These are phyloP conservation scores for Clavispora carvajalis DNA, from an alignment of 805 yeast species.

Conservation along the genomic window DNA sequence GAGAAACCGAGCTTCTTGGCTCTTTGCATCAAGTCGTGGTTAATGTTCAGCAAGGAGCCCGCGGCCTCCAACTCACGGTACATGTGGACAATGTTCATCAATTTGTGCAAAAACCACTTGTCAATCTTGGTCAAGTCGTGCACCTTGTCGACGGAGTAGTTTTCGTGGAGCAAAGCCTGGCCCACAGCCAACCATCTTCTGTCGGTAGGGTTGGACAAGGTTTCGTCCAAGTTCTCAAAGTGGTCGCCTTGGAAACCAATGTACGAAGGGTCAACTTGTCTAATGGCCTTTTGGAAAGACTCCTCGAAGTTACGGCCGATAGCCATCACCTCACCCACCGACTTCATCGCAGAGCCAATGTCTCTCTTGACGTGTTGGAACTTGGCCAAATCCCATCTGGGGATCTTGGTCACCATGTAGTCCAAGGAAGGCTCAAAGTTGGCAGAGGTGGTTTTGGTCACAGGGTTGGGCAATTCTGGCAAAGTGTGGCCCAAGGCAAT, in stretches of 20 bases:
- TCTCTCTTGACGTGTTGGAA: constrained; percentile 92
- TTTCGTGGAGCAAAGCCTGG: constrained; percentile 89
- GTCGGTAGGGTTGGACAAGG: constrained; percentile 82
- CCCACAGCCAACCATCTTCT: constrained; percentile 98
- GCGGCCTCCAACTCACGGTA: constrained; percentile 71
- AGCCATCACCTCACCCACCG: constrained; percentile 98
- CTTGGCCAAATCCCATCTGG: constrained; percentile 97
- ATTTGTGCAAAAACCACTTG: constrained; percentile 92
- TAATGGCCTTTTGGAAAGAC: constrained; percentile 94
- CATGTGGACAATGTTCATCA: constrained; percentile 88
- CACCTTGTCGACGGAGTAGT: constrained; percentile 84
- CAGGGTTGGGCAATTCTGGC: constrained; percentile 87
- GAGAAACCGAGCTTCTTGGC: constrained; percentile 97
- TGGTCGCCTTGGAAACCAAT: constrained; percentile 88
- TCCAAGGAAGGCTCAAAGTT: constrained; percentile 97
- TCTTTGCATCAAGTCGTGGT: constrained; percentile 55
- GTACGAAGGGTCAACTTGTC: constrained; percentile 90
- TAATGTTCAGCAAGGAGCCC: constrained; percentile 50
- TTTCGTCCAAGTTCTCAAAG: constrained; percentile 72
- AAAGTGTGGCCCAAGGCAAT: constrained; percentile 89
- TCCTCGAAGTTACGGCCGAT: constrained; percentile 97
- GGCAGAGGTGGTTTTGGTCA: constrained; percentile 89
- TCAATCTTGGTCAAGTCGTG: constrained; percentile 91
- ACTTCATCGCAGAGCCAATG: constrained; percentile 95
- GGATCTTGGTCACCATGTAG: constrained; percentile 95